Evolutionary conservation across 352 stramenopile species (phyloP).

Genomic region (Phytophthora pisi): DNA sequence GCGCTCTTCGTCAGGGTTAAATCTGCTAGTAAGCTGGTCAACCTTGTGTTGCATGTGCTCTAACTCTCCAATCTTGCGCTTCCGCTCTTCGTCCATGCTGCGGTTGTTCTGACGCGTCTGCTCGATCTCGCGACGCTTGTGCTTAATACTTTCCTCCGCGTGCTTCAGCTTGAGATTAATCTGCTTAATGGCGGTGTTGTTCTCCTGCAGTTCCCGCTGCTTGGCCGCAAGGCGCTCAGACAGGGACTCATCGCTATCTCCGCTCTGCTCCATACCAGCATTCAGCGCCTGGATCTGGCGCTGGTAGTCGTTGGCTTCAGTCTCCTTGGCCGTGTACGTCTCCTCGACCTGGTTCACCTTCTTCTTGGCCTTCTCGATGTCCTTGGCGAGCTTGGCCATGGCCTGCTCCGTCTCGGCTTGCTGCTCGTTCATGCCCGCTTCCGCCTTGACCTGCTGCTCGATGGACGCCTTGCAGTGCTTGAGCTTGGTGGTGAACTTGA

Average conservation of each 20-base stretch:
- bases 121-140: slow-evolving; percentile 74
- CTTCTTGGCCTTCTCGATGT: slow-evolving; percentile 80
- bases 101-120: slow-evolving; percentile 80
- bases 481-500: slow-evolving; percentile 86
- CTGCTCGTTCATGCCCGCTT: slow-evolving; percentile 71
- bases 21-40: slow-evolving; percentile 63
- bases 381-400: slow-evolving; percentile 81
- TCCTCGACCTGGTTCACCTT: slow-evolving; percentile 63
- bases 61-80: slow-evolving; percentile 67
- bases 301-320: slow-evolving; percentile 73
- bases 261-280: slow-evolving; percentile 80
- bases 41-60: slow-evolving; percentile 65
- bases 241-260: slow-evolving; percentile 77
- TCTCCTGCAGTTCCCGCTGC: slow-evolving; percentile 82
- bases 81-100: slow-evolving; percentile 72
- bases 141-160: slow-evolving; percentile 84
- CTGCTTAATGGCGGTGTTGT: slow-evolving; percentile 86
- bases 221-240: slow-evolving; percentile 79
- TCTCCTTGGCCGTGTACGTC: slow-evolving; percentile 56
- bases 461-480: slow-evolving; percentile 77
- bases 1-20: slow-evolving; percentile 79
- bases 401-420: slow-evolving; percentile 77
- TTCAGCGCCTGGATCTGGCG: slow-evolving; percentile 89
- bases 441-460: slow-evolving; percentile 65
- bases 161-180: slow-evolving; percentile 95